Evolutionary conservation across 2,329 filamentous ascomycete genomes (phyloP).

Genomic region (Trichoderma brevicompactum): DNA sequence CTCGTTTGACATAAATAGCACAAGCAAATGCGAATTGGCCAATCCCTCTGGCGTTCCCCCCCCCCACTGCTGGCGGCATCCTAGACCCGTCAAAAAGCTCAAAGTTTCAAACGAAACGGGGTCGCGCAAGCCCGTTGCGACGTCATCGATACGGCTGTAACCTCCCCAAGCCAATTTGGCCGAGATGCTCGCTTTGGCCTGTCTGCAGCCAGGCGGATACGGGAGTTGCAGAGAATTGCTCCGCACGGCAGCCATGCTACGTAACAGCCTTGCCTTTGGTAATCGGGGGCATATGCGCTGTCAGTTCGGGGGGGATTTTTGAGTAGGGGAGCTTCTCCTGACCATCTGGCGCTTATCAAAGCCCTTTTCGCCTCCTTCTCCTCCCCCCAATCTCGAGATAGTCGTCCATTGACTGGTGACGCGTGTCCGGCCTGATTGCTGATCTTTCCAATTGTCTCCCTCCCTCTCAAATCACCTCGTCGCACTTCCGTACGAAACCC

Average conservation of each 20-base stretch:
- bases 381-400: neutral
- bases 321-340: slow-evolving; percentile 20
- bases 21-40: slow-evolving; percentile 22
- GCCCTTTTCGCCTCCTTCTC: neutral
- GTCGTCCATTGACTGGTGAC: slow-evolving; percentile 4
- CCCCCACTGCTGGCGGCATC: neutral
- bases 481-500: neutral
- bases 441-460: neutral
- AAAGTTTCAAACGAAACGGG: slow-evolving; percentile 15
- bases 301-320: neutral
- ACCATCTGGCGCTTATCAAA: slow-evolving; percentile 15
- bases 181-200: slow-evolving; percentile 15
- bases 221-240: slow-evolving; percentile 5
- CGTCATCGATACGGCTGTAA: slow-evolving; percentile 28
- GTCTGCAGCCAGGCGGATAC: slow-evolving; percentile 24
- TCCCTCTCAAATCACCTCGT: neutral
- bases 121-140: slow-evolving; percentile 19
- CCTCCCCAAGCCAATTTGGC: slow-evolving; percentile 23
- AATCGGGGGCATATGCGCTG: neutral
- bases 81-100: slow-evolving; percentile 11
- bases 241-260: slow-evolving; percentile 22
- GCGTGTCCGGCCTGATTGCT: slow-evolving; percentile 6
- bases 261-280: slow-evolving; percentile 18
- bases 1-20: slow-evolving; percentile 24
- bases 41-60: slow-evolving; percentile 4